These are phyloP conservation scores for Tylopilus cervinicoccineus DNA, from an alignment of 768 basidiomycete species.

Conservation along the genomic window DNA sequence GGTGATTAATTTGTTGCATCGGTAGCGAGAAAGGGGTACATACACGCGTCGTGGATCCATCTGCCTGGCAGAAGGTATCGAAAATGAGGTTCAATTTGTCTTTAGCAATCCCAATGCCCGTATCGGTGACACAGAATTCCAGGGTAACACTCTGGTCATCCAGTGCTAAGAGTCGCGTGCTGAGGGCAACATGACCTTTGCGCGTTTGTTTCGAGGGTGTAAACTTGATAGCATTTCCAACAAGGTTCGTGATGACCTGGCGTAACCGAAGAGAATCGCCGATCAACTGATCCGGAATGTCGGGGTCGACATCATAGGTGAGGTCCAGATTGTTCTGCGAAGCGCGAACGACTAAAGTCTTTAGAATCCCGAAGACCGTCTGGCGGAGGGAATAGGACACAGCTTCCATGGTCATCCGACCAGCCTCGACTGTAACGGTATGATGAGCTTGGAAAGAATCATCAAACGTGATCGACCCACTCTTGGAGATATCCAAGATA, in stretches of 20 bases:
- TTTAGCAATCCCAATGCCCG: slow-evolving; percentile 97
- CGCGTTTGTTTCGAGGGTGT: slow-evolving; percentile 74
- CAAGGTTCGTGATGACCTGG: slow-evolving; percentile 93
- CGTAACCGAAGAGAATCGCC: slow-evolving; percentile 93
- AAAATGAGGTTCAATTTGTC: slow-evolving; percentile 98
- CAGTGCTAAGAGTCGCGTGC: slow-evolving; percentile 71
- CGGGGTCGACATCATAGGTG: slow-evolving; percentile 92
- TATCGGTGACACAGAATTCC: slow-evolving; percentile 97
- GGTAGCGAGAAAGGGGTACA: slow-evolving; percentile 27
- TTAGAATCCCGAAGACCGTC: slow-evolving; percentile 95
- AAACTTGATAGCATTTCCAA: slow-evolving; percentile 97
- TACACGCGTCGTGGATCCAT: slow-evolving; percentile 94
- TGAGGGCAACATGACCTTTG: slow-evolving; percentile 89
- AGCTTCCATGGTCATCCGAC: slow-evolving; percentile 99
- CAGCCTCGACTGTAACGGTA: slow-evolving; percentile 77
- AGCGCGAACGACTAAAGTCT: slow-evolving; percentile 96
- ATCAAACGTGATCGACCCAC: slow-evolving; percentile 46
- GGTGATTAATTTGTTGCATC: slow-evolving; percentile 12
- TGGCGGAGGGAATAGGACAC: slow-evolving; percentile 98
- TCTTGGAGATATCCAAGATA: slow-evolving; percentile 99
- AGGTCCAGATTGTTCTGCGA: slow-evolving; percentile 95
- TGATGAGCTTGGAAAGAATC: slow-evolving; percentile 6
- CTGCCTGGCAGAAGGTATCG: slow-evolving; percentile 98
- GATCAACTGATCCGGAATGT: slow-evolving; percentile 94
- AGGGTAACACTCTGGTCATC: slow-evolving; percentile 85